Evolutionary conservation across 371 early-diverging fungal species (phyloP), one percentile per base, ranked within the genome.

Genomic region (Caulochytrium protostelioides): DNA sequence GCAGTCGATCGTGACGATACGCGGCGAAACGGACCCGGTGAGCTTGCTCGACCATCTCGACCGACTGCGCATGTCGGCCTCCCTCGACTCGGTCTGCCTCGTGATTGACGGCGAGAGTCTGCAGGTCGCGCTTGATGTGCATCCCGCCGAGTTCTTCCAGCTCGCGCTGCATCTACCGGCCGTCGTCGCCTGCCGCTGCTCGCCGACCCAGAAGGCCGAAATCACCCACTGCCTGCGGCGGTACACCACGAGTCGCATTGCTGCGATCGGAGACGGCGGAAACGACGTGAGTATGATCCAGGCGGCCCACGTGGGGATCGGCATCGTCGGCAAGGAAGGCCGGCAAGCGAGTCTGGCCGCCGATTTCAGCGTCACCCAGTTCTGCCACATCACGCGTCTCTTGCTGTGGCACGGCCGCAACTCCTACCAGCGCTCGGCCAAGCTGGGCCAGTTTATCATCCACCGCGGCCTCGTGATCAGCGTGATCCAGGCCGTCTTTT

Each of bases 201-300:
- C 97, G 24, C 99, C 99, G 6, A 92, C 97, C 4, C 98, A 99
- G 55, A 99, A 99, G 71, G 98, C 99, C 12, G 81, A 81, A 19
- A 76, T 98, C 18, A 25, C 6, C 12, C 25, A 25, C 25, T 12
- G 12, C 6, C 7, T 7, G 7, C 7, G 12, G 6, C 25, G 12
- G 6, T 61, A 62, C 38, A 80, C 83, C 0, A 59, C 70, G 16
- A 76, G 78, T 38, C 61, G 79, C 2, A 78, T 89, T 4, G 74
- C 79, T 35, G 84, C 84, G 29, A 91, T 99, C 35, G 99, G 99
- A 25, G 99, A 99, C 56, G 99, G 99, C 32, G 97, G 95, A 31
- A 99, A 99, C 52, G 99, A 99, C 53, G 95, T 99, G 14, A 77
- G 81, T 21, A 99, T 99, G 99, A 97, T 99, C 41, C 87, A 86